These are phyloP conservation scores for Phytopythium kandeliae DNA, from an alignment of 352 stramenopile genomes.

Conservation along the genomic window DNA sequence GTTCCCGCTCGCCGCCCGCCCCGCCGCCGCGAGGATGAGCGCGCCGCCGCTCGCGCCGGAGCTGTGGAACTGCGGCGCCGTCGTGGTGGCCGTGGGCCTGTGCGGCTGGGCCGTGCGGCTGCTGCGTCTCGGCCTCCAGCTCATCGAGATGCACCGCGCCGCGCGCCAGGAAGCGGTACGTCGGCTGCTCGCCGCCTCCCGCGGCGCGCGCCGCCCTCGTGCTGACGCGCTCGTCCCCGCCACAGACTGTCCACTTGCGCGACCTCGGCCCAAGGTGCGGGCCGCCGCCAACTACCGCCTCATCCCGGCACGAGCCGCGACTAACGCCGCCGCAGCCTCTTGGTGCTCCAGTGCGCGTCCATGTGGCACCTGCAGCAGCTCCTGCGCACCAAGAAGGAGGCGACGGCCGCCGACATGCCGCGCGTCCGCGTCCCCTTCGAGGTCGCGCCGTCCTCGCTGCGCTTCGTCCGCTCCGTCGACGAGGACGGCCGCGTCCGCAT, in stretches of 20 bases:
- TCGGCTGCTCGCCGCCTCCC: background rate
- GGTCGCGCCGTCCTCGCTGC: slow-evolving; percentile 26
- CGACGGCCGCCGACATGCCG: slow-evolving; percentile 27
- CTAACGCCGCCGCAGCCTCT: slow-evolving; percentile 24
- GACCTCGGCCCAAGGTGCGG: slow-evolving; percentile 19
- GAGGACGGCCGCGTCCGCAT: slow-evolving; percentile 6
- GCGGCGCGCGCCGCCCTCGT: background rate
- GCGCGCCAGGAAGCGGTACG: slow-evolving; percentile 36
- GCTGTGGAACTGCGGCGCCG: slow-evolving; percentile 52
- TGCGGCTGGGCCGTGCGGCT: slow-evolving; percentile 40
- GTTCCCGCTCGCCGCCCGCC: too few relatives aligned
- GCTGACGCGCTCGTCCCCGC: background rate
- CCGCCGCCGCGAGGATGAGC: too few relatives aligned
- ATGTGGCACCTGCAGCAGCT: slow-evolving; percentile 70
- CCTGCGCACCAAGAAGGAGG: slow-evolving; percentile 35
- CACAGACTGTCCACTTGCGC: slow-evolving; percentile 16
- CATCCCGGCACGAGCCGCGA: too few relatives aligned
- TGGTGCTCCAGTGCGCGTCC: slow-evolving; percentile 38
- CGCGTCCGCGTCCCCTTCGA: slow-evolving; percentile 41
- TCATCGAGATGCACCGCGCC: slow-evolving; percentile 35
- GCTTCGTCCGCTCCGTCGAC: slow-evolving; percentile 5
- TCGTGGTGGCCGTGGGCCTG: slow-evolving; percentile 37
- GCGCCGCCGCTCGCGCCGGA: slow-evolving; percentile 29
- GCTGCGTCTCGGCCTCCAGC: slow-evolving; percentile 24
- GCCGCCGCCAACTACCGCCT: too few relatives aligned